phyloP scores from a whole-genome alignment of 345 rosid genomes.

The Rhodamnia argentea region DNA sequence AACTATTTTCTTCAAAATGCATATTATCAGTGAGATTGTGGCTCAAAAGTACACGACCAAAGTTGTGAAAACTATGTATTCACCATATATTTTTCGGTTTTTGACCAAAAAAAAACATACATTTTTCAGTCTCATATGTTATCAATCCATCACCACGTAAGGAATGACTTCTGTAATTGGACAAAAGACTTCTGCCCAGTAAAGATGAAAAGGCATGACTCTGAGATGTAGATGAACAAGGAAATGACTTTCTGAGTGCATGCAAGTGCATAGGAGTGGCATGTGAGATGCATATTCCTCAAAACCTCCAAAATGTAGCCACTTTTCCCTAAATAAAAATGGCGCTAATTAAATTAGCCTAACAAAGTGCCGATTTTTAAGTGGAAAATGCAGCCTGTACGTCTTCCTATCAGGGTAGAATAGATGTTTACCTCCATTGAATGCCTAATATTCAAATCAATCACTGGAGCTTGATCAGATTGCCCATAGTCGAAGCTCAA shows the following conservation, averaged over 20 bases:
- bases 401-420: neutral
- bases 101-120: neutral
- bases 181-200: neutral
- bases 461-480: slow-evolving; percentile 36
- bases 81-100: neutral
- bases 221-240: neutral
- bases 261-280: neutral
- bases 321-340: neutral
- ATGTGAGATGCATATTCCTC: neutral
- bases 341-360: neutral
- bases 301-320: neutral
- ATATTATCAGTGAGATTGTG: neutral
- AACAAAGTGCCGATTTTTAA: neutral
- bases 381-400: neutral
- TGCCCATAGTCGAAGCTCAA: slow-evolving; percentile 70
- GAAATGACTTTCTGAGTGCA: neutral
- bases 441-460: slow-evolving; percentile 23
- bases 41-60: neutral
- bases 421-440: slow-evolving; percentile 55
- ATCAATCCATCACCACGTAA: neutral
- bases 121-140: neutral
- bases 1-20: neutral
- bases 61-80: neutral
- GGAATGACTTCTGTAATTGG: neutral
- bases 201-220: neutral